These are phyloP conservation scores for Eurotiales sp. DNA, from an alignment of 2,329 filamentous ascomycete species.

Conservation along the genomic window DNA sequence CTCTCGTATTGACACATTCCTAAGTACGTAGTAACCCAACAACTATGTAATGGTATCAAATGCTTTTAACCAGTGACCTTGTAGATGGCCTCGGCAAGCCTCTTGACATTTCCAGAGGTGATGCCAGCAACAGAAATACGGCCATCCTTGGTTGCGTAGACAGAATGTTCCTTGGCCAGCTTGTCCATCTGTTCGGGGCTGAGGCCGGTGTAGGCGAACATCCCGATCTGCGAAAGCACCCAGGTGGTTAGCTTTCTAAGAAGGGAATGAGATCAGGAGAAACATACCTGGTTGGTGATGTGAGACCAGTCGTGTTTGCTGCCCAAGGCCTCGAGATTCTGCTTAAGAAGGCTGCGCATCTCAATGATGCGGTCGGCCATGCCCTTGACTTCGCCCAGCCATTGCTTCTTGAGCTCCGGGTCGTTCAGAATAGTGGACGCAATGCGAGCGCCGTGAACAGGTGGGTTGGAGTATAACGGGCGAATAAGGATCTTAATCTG, in stretches of 20 bases:
- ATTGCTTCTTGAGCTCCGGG: slow-evolving; percentile 80
- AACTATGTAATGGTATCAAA: no score
- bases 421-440: slow-evolving; percentile 89
- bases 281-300: slow-evolving; percentile 75
- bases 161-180: slow-evolving; percentile 91
- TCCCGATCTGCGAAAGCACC: slow-evolving; percentile 66
- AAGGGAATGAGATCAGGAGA: not conserved
- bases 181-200: slow-evolving; percentile 85
- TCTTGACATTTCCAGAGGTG: slow-evolving; percentile 48
- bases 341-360: slow-evolving; percentile 92
- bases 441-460: slow-evolving; percentile 91
- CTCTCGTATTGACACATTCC: not conserved
- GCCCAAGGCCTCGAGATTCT: slow-evolving; percentile 90
- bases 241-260: not conserved
- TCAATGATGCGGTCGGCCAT: slow-evolving; percentile 99
- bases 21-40: not conserved
- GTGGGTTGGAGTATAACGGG: slow-evolving; percentile 96
- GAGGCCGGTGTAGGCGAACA: slow-evolving; percentile 98
- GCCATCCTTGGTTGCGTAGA: slow-evolving; percentile 84
- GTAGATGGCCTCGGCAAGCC: slow-evolving; percentile 49
- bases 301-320: slow-evolving; percentile 98
- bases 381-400: slow-evolving; percentile 92
- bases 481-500: slow-evolving; percentile 98
- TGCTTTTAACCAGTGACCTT: slow-evolving; percentile 46
- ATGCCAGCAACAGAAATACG: slow-evolving; percentile 51